Evolutionary conservation across 192 early-diverging fungal species (phyloP).

Genomic region (Tieghemiomyces parasiticus): DNA sequence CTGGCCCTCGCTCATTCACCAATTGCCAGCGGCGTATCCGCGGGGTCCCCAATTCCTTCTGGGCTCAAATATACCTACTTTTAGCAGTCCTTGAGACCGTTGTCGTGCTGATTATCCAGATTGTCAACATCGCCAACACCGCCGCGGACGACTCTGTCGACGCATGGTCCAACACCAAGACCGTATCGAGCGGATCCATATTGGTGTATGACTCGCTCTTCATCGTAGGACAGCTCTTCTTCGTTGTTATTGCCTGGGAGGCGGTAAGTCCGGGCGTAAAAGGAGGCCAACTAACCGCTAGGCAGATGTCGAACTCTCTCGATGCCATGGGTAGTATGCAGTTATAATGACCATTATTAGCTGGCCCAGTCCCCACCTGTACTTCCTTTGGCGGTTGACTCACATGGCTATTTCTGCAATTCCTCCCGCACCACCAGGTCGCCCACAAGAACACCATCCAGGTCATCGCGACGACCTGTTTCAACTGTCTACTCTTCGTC

Average conservation of each 20-base stretch:
- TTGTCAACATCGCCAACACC: neutral
- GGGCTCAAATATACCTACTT: constrained; percentile 8
- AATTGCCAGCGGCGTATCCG: neutral
- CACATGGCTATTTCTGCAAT: too few relatives aligned
- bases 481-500: constrained; percentile 36
- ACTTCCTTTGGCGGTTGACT: too few relatives aligned
- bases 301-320: too few relatives aligned
- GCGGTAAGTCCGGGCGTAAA: too few relatives aligned
- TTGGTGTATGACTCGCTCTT: constrained; percentile 79
- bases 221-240: constrained; percentile 74
- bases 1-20: neutral
- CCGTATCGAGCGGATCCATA: constrained; percentile 17
- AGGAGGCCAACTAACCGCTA: too few relatives aligned
- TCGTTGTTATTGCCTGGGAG: constrained; percentile 67
- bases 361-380: too few relatives aligned
- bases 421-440: constrained; percentile 31
- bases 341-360: too few relatives aligned
- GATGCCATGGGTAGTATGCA: too few relatives aligned
- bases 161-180: neutral
- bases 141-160: neutral
- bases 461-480: constrained; percentile 49
- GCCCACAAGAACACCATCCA: constrained; percentile 89
- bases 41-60: constrained; percentile 1
- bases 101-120: constrained; percentile 1
- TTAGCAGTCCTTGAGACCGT: neutral